These are phyloP conservation scores for Termitomyces sp. DNA, from an alignment of 768 basidiomycete genomes.

Conservation along the genomic window DNA sequence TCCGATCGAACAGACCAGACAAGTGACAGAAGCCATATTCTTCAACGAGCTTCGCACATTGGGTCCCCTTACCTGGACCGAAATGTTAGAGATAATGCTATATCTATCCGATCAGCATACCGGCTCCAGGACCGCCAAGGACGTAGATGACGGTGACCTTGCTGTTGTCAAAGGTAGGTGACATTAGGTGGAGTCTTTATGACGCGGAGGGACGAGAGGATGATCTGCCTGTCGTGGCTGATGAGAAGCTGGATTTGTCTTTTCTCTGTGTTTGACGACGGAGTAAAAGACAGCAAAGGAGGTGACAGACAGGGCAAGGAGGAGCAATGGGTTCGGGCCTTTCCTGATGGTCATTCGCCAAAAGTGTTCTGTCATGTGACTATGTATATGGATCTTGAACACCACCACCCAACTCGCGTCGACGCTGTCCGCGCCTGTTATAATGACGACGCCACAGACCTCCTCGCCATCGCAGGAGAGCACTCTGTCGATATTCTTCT, in stretches of 20 bases:
- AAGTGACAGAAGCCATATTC: conserved; percentile 91
- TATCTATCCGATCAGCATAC: conserved; percentile 31
- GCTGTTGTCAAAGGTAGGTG: conserved; percentile 58
- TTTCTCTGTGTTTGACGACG: conserved; percentile 54
- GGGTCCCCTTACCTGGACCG: conserved; percentile 89
- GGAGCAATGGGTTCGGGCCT: conserved; percentile 61
- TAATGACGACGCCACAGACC: conserved; percentile 60
- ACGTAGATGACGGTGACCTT: conserved; percentile 92
- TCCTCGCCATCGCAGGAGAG: conserved; percentile 71
- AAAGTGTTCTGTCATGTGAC: conserved; percentile 8
- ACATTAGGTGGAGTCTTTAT: conserved; percentile 32
- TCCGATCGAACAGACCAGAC: conserved; percentile 56
- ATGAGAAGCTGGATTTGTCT: conserved; percentile 54
- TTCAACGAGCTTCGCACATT: conserved; percentile 79
- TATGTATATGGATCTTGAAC: conserved; percentile 58
- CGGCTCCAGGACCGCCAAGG: conserved; percentile 95
- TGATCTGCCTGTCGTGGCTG: conserved; percentile 61
- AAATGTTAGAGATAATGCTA: conserved; percentile 3
- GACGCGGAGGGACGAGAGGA: conserved; percentile 62
- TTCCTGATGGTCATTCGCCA: conserved; percentile 22
- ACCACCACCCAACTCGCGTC: conserved; percentile 59
- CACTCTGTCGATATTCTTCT: conserved; percentile 69
- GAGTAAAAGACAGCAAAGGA: conserved; percentile 58
- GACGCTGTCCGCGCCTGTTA: conserved; percentile 61
- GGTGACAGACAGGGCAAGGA: conserved; percentile 51